These are phyloP conservation scores for Acanthamoeba sp. DNA, from an alignment of 208 protist species.

Conservation along the genomic window DNA sequence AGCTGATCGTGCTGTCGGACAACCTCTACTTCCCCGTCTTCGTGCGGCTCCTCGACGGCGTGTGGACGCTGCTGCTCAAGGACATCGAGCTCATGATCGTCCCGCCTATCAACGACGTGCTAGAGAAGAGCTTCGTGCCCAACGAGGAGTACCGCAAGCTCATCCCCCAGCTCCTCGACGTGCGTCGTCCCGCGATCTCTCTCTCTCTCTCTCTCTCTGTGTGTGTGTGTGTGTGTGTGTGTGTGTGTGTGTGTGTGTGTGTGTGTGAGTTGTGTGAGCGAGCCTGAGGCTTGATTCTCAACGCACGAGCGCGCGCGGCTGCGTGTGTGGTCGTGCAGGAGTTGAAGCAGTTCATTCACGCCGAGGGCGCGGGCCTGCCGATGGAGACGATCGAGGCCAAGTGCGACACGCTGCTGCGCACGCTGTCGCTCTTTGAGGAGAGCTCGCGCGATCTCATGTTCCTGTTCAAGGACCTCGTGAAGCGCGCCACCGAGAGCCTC, in stretches of 20 bases:
- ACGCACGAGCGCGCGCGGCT: no score
- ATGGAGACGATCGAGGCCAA: constrained; percentile 61
- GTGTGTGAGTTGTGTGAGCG: no score
- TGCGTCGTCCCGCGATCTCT: background rate
- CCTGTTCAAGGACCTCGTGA: constrained; percentile 1
- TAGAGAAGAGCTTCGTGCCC: constrained; percentile 1
- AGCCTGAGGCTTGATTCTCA: no score
- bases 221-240: background rate
- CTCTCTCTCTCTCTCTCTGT: no score
- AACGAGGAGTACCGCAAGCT: constrained; percentile 60
- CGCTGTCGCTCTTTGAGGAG: constrained; percentile 48
- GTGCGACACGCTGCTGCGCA: background rate
- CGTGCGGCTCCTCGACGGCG: constrained; percentile 12
- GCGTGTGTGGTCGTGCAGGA: constrained; percentile 33
- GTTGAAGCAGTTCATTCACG: constrained; percentile 58
- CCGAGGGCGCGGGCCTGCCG: constrained; percentile 52
- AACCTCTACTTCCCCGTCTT: constrained; percentile 63
- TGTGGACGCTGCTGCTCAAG: constrained; percentile 41
- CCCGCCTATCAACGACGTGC: constrained; percentile 21
- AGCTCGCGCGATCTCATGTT: background rate
- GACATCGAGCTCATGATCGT: constrained; percentile 60
- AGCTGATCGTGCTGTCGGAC: constrained; percentile 66
- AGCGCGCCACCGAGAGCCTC: background rate
- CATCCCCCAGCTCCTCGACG: constrained; percentile 24
- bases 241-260: no score